Evolutionary conservation across 495 filamentous ascomycete species (phyloP), one percentile per base, ranked within the genome.

Genomic region (Penicillium parvum): DNA sequence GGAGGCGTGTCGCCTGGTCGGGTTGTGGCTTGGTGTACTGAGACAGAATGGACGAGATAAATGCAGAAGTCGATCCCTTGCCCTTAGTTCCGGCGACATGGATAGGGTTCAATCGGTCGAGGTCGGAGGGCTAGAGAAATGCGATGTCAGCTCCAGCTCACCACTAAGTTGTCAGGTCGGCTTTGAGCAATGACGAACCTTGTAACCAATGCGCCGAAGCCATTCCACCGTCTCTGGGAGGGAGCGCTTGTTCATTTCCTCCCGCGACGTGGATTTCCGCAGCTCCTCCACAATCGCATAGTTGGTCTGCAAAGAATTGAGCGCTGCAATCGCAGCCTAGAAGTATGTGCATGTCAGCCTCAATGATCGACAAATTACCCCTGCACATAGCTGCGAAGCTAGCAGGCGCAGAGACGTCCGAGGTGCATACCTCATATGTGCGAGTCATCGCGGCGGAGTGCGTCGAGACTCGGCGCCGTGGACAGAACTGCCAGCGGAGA

Each of bases 11-110:
- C 9, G 45, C 55, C 35, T 53, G 59, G 44, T 18, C 62, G 26
- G 19, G 50, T 47, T 39, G 64, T 53, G 54, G 69, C 5, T 66
- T 40, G 33, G 64, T 66, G 47, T 83, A 84, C 51, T 84, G 79
- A 4, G 72, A 61, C 4, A 85, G 68, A 44, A 79, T 77, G 12
- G 76, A 74, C 26, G 79, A 76, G 44, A 82, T 67, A 33, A 68
- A 72, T 34, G 72, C 60, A 16, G 69, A 67, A 28, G 70, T 71
- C 26, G 69, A 69, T 30, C 90, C 90, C 67, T 96, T 96, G 44
- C 90, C 90, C 69, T 96, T 96, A 9, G 90, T 95, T 27, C 90
- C 90, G 9, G 90, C 85, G 15, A 96, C 82, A 56, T 96, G 90
- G 9, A 95, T 67, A 21, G 81, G 71, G 50, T 89, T 90, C 25